Percentiles rank a stretch among this genome's conserved stretches.
phyloP scores from a whole-genome alignment of 1,284 basidiomycete genomes.

The Pseudozyma hubeiensis region DNA sequence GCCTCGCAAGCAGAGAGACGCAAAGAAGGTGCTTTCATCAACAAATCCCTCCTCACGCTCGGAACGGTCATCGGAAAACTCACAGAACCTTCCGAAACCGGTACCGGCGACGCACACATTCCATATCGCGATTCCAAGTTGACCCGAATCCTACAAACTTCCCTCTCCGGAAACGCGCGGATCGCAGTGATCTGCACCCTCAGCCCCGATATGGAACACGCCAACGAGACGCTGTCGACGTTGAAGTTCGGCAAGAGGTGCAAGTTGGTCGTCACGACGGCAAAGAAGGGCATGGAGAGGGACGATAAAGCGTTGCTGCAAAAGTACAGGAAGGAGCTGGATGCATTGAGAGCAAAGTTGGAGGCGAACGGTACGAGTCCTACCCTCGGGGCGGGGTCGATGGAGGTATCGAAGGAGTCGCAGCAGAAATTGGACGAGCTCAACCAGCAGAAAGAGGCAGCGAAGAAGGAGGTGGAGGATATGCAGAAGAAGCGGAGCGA shows the following conservation, averaged over 20 bases:
- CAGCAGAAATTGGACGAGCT: constrained; percentile 47
- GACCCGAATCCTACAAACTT: constrained; percentile 73
- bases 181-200: constrained; percentile 74
- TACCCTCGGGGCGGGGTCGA: constrained; percentile 3
- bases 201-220: constrained; percentile 71
- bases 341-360: constrained; percentile 55
- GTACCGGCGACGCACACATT: constrained; percentile 68
- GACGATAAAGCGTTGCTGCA: constrained; percentile 66
- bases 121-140: constrained; percentile 74
- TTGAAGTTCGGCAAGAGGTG: constrained; percentile 74
- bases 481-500: constrained; percentile 56
- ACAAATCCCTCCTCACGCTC: constrained; percentile 70
- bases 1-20: constrained; percentile 72
- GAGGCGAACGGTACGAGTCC: constrained; percentile 30
- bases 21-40: constrained; percentile 71
- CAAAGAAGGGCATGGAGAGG: constrained; percentile 71
- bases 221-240: constrained; percentile 73
- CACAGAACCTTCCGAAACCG: constrained; percentile 67
- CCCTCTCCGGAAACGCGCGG: constrained; percentile 73
- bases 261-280: constrained; percentile 73
- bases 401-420: constrained; percentile 12
- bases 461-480: constrained; percentile 50
- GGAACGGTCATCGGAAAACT: constrained; percentile 74
- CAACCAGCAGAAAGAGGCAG: constrained; percentile 44
- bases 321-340: constrained; percentile 62